phyloP scores from a whole-genome alignment of 2,329 filamentous ascomycete genomes.

The Raffaelea ambrosiae region DNA sequence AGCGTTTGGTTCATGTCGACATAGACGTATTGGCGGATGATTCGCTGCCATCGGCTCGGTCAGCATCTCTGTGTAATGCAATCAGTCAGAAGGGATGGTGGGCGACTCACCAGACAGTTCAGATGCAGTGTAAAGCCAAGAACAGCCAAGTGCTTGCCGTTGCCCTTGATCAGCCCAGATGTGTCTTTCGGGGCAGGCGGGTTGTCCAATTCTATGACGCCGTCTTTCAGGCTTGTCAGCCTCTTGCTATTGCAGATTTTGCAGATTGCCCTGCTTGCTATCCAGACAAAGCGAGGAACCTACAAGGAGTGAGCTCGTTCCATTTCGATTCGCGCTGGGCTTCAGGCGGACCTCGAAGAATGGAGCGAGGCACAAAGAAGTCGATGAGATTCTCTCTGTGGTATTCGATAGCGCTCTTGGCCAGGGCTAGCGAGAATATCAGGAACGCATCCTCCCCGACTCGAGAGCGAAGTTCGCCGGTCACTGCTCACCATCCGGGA shows the following conservation, averaged over 20 bases:
- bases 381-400: not conserved
- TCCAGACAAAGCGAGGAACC: no score
- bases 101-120: not conserved
- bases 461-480: no score
- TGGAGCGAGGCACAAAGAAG: not conserved
- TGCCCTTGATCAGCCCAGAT: not conserved
- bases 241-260: no score
- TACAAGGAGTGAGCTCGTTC: not conserved
- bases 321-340: not conserved
- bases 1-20: not conserved
- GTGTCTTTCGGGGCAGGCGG: not conserved
- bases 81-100: not conserved
- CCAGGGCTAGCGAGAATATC: not conserved
- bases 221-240: no score
- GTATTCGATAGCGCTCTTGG: not conserved
- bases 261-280: no score
- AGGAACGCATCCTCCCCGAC: no score
- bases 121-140: not conserved
- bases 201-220: not conserved
- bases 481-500: not conserved
- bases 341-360: not conserved
- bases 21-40: not conserved
- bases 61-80: not conserved
- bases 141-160: not conserved
- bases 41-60: not conserved